Base-by-base conservation (phyloP, 352 stramenopile genomes). In the Globisporangium polare region DNA sequence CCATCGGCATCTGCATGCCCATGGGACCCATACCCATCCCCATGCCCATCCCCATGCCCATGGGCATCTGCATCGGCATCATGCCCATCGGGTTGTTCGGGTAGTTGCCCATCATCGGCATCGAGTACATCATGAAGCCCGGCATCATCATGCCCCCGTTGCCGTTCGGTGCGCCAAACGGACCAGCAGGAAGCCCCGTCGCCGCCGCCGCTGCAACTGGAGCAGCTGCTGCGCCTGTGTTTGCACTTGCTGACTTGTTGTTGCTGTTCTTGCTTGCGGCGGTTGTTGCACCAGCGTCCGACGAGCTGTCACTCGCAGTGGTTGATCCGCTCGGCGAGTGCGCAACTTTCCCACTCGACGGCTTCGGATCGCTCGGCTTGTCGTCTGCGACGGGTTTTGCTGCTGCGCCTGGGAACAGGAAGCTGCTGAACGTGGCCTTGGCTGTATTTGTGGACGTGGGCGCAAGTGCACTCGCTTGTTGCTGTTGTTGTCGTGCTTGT, bases 121-220 rank as follows among this genome's bases (percentile, higher is more conserved):
- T 81, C 52, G 78, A 68, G 57, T 90, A 92, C 83, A 92, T 90
- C 74, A 94, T 86, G 57, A 94, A 92, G 31, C 82, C 78, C 24
- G 86, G 86, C 69, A 90, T 82, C 79, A 90, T 87, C 80, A 92
- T 90, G 60, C 71, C 72, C 53, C 47, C 17, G 24, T 24, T 35
- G 24, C 49, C 49, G 18, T 69, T 75, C 5, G 65, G 33, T 9
- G 62, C 60, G 41, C 61, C 54, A 45, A 67, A 67, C 13, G 61
- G 43, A 35, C 57, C 45, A 10, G 27, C 41, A 6, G 15, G 51
- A 31, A n/a, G 35, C 9, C 41, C 13, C 24, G 49, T 31, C 20
- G 49, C 27, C 13, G 24, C 3, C 18, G 29, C 22, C 3, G 10
- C 15, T 12, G 24, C 26, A 54, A 43, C 50, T 29, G 29, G 18